Base-by-base conservation (phyloP, 108 stramenopile genomes). In the Conticribra weissflogii region DNA sequence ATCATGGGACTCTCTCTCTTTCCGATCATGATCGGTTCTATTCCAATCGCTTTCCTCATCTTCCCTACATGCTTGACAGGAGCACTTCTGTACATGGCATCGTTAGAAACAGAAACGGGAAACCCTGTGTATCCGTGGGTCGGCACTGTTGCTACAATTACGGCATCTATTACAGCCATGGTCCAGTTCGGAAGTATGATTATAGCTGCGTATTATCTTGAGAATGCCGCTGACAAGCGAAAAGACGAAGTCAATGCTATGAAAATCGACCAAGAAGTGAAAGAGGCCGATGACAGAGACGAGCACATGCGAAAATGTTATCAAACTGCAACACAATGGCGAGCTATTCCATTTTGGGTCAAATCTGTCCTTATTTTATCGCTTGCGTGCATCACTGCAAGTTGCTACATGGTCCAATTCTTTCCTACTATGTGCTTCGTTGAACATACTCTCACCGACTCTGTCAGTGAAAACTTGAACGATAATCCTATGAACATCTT, bases 111-210 rank as follows among this genome's bases (percentile, higher is more conserved):
- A 3, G 74, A 76, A 16, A 59, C 50, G 18, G 86, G 81, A 21
- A 60, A 53, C 34, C 69, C 73, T 3, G 71, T 64, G 34, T 76
- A 65, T 54, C 65, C 77, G 1, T 86, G 72, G 72, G 81, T 85
- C 22, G 70, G 73, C 24, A 78, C 81, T 2, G 58, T 83, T 25
- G 56, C 71, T 15, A 81, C 85, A 19, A 76, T 85, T 12, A 70
- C 48, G 34, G 75, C 77, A 3, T 72, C 83, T 48, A 4, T 74
- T 1, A 73, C 83, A 24, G 82, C 77, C 2, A 48, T 71, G n/a
- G 82, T 89, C 30, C 88, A 89, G 59, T 78, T 79, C 50, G 83
- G 78, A 36, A 45, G 60, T 18, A 83, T 86, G 85, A 55, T 84
- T 32, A 76, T 85, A 1, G 88, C 85, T 4, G 85, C 82, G 5